Conservation (phyloP, 2,329 filamentous ascomycete genomes). For the Metarhizium humberi region DNA sequence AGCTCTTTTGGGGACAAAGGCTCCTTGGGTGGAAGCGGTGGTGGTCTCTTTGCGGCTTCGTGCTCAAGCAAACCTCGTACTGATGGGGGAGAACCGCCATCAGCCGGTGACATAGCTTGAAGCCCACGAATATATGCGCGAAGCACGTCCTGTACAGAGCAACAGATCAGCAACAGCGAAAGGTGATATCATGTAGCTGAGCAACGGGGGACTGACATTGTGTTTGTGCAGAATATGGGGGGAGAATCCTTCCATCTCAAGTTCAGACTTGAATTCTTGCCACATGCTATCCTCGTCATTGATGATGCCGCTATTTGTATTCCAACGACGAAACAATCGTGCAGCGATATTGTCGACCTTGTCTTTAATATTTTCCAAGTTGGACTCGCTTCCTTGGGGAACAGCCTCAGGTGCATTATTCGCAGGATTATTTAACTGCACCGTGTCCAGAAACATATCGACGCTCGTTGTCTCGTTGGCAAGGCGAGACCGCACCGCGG, state of each 20-base stretch:
- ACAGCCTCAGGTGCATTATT: slow-evolving; percentile 23
- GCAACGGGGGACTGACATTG: slow-evolving; percentile 35
- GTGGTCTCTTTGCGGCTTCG: slow-evolving; percentile 19
- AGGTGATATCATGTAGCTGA: neutral
- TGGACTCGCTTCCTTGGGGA: slow-evolving; percentile 26
- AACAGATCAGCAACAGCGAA: neutral
- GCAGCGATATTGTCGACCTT: slow-evolving; percentile 50
- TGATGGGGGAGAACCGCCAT: slow-evolving; percentile 36
- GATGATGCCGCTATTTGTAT: slow-evolving; percentile 23
- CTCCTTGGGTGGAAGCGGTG: slow-evolving; percentile 9
- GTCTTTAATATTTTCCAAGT: slow-evolving; percentile 47
- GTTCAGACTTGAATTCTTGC: slow-evolving; percentile 48
- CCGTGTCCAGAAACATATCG: slow-evolving; percentile 46
- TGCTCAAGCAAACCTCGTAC: slow-evolving; percentile 45
- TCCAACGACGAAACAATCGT: slow-evolving; percentile 35
- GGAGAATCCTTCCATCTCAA: slow-evolving; percentile 50
- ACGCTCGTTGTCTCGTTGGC: slow-evolving; percentile 42
- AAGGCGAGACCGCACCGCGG: slow-evolving; percentile 35
- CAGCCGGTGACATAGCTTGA: slow-evolving; percentile 36
- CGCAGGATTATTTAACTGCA: slow-evolving; percentile 41
- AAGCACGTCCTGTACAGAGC: slow-evolving; percentile 39
- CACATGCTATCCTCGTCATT: slow-evolving; percentile 45
- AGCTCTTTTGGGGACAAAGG: slow-evolving; percentile 25
- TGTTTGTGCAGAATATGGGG: slow-evolving; percentile 44
- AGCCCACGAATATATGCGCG: slow-evolving; percentile 53